Percentiles rank a stretch among this genome's conserved stretches.
Conservation (phyloP, 2,329 filamentous ascomycete genomes). For the Mycosphaerella sp. region DNA sequence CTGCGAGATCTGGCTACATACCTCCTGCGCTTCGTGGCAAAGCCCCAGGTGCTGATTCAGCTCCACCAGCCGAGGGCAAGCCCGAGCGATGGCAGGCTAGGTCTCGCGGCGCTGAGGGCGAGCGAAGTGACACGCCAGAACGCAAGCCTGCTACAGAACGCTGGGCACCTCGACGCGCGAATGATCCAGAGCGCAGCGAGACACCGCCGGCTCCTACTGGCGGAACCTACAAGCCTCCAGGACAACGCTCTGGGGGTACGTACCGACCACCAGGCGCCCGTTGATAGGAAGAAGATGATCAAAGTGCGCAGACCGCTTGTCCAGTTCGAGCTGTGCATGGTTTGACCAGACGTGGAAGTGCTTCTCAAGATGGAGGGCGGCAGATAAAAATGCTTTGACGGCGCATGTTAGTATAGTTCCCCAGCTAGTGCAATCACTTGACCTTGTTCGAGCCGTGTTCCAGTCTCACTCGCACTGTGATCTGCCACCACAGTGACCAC, state of each 20-base stretch:
- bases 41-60: conserved; percentile 27
- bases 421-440: background rate
- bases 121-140: conserved; percentile 15
- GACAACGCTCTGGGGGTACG: conserved; percentile 22
- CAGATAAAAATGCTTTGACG: background rate
- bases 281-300: background rate
- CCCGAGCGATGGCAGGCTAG: conserved; percentile 23
- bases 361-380: background rate
- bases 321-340: background rate
- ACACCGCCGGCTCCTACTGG: conserved; percentile 15
- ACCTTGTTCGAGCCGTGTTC: background rate
- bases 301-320: background rate
- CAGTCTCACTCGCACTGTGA: background rate
- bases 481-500: background rate
- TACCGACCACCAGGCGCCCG: conserved; percentile 25
- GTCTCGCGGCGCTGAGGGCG: conserved; percentile 17
- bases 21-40: conserved; percentile 41
- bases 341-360: background rate
- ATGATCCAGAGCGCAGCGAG: conserved; percentile 9
- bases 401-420: background rate
- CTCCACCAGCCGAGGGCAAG: conserved; percentile 24
- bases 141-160: conserved; percentile 14
- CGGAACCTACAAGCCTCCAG: conserved; percentile 24
- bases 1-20: conserved; percentile 41
- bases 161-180: conserved; percentile 18